phyloP scores from a whole-genome alignment of 169 alveolate genomes.

The Plasmodium vinckei region DNA sequence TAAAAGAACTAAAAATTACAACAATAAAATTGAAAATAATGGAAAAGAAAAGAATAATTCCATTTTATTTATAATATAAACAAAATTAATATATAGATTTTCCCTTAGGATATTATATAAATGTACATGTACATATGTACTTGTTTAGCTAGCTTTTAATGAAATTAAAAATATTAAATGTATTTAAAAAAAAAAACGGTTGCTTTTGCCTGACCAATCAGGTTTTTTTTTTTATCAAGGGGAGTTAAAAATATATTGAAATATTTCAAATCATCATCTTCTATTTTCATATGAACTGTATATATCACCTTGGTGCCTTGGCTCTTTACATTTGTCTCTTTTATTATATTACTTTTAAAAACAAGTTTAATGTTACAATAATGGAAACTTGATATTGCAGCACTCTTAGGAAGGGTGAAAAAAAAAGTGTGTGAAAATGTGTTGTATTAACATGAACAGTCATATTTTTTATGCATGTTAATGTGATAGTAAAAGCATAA shows the following conservation, averaged over 20 bases:
- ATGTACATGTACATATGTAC: too few relatives aligned
- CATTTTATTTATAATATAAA: too few relatives aligned
- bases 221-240: conserved; percentile 30
- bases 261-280: conserved; percentile 21
- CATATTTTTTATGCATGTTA: neutral
- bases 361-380: conserved; percentile 51
- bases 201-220: conserved; percentile 54
- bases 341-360: conserved; percentile 26
- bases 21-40: too few relatives aligned
- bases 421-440: neutral
- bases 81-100: too few relatives aligned
- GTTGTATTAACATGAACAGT: neutral
- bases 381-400: conserved; percentile 19
- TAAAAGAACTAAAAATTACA: too few relatives aligned
- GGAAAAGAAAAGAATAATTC: too few relatives aligned
- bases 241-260: conserved; percentile 49
- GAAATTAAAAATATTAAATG: neutral
- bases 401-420: conserved; percentile 4
- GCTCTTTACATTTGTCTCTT: conserved; percentile 41
- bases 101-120: too few relatives aligned
- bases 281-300: conserved; percentile 62
- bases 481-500: neutral
- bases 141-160: too few relatives aligned
- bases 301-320: conserved; percentile 32
- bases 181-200: conserved; percentile 56